These are phyloP conservation scores for Prunus campanulata DNA, from an alignment of 306 rosid species.

Conservation along the genomic window DNA sequence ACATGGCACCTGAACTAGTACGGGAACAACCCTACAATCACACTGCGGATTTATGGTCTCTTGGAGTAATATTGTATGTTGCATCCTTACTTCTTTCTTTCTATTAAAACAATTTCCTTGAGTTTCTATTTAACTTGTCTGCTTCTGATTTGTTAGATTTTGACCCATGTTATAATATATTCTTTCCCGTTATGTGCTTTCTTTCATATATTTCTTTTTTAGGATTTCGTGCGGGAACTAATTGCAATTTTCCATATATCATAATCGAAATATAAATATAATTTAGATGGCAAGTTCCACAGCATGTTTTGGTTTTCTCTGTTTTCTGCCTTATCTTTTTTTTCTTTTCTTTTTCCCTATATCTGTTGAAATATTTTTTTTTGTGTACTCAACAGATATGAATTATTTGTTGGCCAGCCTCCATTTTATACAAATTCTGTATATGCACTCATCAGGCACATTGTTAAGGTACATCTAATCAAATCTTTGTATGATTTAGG, in stretches of 20 bases:
- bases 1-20: conserved; percentile 99
- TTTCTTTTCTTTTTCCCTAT: conserved; percentile 10
- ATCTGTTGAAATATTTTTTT: conserved; percentile 29
- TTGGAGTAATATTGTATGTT: conserved; percentile 91
- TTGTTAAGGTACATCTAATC: conserved; percentile 72
- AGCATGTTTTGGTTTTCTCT: background rate
- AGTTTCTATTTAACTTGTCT: conserved; percentile 15
- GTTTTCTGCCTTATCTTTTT: conserved; percentile 9
- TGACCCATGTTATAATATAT: background rate
- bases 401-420: conserved; percentile 97
- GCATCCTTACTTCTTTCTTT: conserved; percentile 6
- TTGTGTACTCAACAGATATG: conserved; percentile 62
- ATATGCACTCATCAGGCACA: conserved; percentile 88
- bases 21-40: conserved; percentile 97
- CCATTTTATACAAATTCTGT: conserved; percentile 98
- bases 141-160: conserved; percentile 5
- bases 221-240: background rate
- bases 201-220: background rate
- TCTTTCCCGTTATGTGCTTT: conserved; percentile 7
- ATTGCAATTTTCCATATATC: background rate
- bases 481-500: background rate
- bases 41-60: conserved; percentile 97
- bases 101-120: conserved; percentile 11
- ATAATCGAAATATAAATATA: background rate
- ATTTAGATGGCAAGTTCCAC: background rate